Conservation (phyloP, 805 yeast species). For the Myxozyma geophila region DNA sequence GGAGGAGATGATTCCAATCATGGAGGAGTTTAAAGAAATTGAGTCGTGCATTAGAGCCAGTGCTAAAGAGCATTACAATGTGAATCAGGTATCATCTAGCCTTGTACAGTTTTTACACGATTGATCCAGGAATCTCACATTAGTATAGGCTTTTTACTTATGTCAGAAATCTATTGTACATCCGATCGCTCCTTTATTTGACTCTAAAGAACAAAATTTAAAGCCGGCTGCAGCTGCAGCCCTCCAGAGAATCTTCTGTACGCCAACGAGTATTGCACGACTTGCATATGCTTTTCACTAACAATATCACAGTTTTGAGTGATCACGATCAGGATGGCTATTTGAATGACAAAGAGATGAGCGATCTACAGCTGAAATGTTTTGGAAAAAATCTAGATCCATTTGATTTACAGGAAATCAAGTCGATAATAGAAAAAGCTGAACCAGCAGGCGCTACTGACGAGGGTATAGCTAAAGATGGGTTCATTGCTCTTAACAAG, state of each 20-base stretch:
- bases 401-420: constrained; percentile 48
- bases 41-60: constrained; percentile 90
- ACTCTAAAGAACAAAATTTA: constrained; percentile 82
- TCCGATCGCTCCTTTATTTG: constrained; percentile 91
- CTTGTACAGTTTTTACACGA: neutral
- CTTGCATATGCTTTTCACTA: neutral
- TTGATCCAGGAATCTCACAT: neutral
- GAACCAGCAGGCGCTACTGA: constrained; percentile 42
- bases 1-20: constrained; percentile 83
- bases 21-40: constrained; percentile 90
- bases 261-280: neutral
- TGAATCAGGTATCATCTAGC: constrained; percentile 58
- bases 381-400: constrained; percentile 63
- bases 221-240: constrained; percentile 81
- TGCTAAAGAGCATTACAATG: constrained; percentile 81
- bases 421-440: constrained; percentile 45
- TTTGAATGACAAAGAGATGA: constrained; percentile 71
- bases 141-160: constrained; percentile 67
- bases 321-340: constrained; percentile 91
- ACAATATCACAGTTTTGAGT: constrained; percentile 53
- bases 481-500: constrained; percentile 77
- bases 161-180: constrained; percentile 93
- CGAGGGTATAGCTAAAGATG: constrained; percentile 50
- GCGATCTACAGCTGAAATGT: constrained; percentile 67
- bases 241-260: constrained; percentile 69